A percentile compares a stretch with the other conserved stretches of the same genome.
Conservation (phyloP, 2,329 filamentous ascomycete genomes). For the Trichoderma sp. region DNA sequence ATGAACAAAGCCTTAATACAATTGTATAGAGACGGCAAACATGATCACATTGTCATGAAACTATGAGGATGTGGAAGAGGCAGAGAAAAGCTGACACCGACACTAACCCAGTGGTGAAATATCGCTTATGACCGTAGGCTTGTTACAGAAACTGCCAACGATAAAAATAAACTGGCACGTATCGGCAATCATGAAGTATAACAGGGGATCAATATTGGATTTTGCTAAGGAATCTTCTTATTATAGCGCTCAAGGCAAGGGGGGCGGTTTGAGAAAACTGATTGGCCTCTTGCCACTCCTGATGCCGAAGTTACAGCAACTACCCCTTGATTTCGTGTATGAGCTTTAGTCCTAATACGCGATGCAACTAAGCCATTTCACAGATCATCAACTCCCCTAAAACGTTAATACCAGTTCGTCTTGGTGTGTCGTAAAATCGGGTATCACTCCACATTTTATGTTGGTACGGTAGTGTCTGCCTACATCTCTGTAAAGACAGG, state of each 20-base stretch:
- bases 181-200: not conserved
- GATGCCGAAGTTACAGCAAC: not conserved
- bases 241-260: not conserved
- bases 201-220: not conserved
- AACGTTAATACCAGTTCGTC: not conserved
- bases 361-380: not conserved
- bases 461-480: not conserved
- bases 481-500: not conserved
- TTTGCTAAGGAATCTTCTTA: not conserved
- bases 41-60: not conserved
- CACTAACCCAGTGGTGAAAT: not conserved
- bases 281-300: not conserved
- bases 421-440: not conserved
- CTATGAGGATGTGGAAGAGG: not conserved
- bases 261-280: not conserved
- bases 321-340: not conserved
- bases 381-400: not conserved
- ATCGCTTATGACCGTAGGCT: not conserved
- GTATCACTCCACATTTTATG: not conserved
- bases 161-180: not conserved
- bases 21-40: not conserved
- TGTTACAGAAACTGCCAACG: not conserved
- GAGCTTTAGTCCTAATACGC: not conserved
- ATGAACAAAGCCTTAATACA: not conserved
- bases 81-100: not conserved